Base-by-base conservation (phyloP, 1,284 basidiomycete genomes). In the Malassezia brasiliensis region DNA sequence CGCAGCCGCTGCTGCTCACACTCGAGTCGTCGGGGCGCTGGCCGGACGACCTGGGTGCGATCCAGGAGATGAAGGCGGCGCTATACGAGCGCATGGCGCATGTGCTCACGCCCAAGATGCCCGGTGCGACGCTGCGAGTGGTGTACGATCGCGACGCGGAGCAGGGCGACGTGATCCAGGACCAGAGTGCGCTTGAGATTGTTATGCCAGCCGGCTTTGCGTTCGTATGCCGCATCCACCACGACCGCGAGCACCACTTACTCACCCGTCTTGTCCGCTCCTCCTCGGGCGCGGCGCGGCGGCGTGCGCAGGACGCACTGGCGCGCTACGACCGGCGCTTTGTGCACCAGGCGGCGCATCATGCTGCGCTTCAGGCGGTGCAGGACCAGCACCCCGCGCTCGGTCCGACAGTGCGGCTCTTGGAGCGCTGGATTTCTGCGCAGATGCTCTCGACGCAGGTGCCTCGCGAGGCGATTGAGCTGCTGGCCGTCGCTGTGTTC, bases 1-100 rank as follows among this genome's bases (percentile, higher is more conserved):
- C 64, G 17, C 74, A 60, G 56, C 73, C 62, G 69, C 76, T 53
- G 79, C 83, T 52, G 78, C 80, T 38, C 64, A 76, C 17, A 80
- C 82, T 60, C 80, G 87, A 51, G 80, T 82, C 34, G 86, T 93
- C 89, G 0, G 85, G 85, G 0, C 82, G 83, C 62, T 99, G 94
- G 94, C 94, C 94, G 0, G 90, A 96, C 69, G 90, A 98, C 66
- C 80, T 98, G 1, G 80, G 80, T 15, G 90, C 90, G 0, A 86
- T 96, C 44, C 91, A 96, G 75, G 90, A 89, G 65, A 87, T 91
- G 77, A 98, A 98, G 76, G 79, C 94, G 2, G 93, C 93, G 0
- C 86, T 98, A 72, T 66, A 64, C 42, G 69, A 74, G 40, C 63
- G 65, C 35, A 63, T 74, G 44, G 65, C 66, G 25, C 47, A 50